Evolutionary conservation across 106 monocot species (phyloP).

Genomic region (Dendrobium nobile): DNA sequence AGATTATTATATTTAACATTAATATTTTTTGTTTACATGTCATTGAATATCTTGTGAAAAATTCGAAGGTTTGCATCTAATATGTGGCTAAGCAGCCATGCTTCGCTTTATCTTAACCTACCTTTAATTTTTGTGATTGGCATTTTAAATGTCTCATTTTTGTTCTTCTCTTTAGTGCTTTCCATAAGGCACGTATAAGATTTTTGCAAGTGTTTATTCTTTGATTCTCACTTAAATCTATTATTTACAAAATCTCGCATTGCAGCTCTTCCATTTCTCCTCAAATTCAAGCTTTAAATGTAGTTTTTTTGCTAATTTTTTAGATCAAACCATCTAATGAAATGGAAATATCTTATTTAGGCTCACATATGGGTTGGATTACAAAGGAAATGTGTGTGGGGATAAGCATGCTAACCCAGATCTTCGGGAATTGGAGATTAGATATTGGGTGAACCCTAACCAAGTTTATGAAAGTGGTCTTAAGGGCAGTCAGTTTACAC

Average conservation of each 20-base stretch:
- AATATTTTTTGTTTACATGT: not conserved
- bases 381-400: constrained; percentile 97
- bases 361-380: constrained; percentile 92
- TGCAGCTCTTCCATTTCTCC: not conserved
- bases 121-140: not conserved
- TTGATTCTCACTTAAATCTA: not conserved
- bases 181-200: no score
- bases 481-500: constrained; percentile 40
- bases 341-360: constrained; percentile 29
- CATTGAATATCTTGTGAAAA: not conserved
- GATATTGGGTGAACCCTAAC: constrained; percentile 72
- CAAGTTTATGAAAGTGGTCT: constrained; percentile 62
- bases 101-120: not conserved
- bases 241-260: not conserved
- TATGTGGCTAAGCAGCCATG: not conserved
- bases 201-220: not conserved
- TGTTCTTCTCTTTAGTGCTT: not conserved
- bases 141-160: not conserved
- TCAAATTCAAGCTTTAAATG: not conserved
- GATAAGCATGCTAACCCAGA: constrained; percentile 60
- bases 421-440: constrained; percentile 65
- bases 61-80: not conserved
- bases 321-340: not conserved
- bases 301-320: not conserved
- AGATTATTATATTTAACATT: not conserved